Evolutionary conservation across 2,329 filamentous ascomycete species (phyloP).

Genomic region (Rutstroemia sp.): DNA sequence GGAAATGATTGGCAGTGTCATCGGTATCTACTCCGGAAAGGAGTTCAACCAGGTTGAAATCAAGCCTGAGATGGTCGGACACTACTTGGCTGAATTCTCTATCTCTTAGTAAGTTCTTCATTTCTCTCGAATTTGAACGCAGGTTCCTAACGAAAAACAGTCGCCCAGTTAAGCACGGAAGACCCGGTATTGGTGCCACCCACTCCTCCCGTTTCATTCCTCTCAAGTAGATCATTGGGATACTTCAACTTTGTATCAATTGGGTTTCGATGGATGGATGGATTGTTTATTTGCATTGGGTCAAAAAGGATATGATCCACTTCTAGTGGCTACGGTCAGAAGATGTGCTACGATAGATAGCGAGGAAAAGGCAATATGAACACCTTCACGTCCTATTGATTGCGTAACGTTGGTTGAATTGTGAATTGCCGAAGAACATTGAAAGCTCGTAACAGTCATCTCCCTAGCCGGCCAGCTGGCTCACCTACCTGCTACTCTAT

Average conservation of each 20-base stretch:
- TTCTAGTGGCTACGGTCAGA: neutral
- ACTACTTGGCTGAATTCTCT: constrained; percentile 98
- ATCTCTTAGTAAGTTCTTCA: constrained; percentile 86
- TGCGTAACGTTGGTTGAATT: neutral
- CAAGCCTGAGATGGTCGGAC: constrained; percentile 99
- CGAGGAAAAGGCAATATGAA: constrained; percentile 1
- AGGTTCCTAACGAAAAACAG: constrained; percentile 38
- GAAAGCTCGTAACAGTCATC: no score
- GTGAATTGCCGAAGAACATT: neutral
- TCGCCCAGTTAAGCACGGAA: constrained; percentile 99
- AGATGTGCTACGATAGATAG: constrained; percentile 3
- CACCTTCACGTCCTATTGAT: neutral
- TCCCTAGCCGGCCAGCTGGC: no score
- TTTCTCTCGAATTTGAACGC: neutral
- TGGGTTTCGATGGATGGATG: constrained; percentile 11
- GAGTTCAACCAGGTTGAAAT: constrained; percentile 99
- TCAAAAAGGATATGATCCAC: neutral
- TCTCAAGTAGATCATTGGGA: constrained; percentile 69
- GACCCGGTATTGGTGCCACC: constrained; percentile 99
- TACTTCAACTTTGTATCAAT: constrained; percentile 16
- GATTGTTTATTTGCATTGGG: neutral
- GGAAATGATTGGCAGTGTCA: constrained; percentile 98
- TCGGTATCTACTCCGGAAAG: constrained; percentile 99
- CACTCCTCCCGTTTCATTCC: constrained; percentile 99
- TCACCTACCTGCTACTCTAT: no score